phyloP scores from a whole-genome alignment of 805 yeast genomes.

The Lachancea thermotolerans region DNA sequence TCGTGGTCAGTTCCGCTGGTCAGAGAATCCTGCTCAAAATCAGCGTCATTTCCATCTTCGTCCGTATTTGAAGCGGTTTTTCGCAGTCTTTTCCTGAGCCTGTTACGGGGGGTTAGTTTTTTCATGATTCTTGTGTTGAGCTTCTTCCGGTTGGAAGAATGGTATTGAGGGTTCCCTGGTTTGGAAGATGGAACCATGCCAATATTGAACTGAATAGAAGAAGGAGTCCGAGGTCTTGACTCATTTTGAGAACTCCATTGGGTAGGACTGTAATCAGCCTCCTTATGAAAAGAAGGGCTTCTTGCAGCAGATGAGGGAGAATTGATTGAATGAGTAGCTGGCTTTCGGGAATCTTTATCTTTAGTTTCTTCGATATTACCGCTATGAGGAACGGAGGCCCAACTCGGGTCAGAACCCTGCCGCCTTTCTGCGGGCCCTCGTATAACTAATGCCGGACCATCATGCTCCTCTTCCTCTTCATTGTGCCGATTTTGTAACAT shows the following conservation, averaged over 20 bases:
- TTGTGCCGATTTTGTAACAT: constrained; percentile 55
- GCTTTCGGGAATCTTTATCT: not conserved
- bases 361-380: not conserved
- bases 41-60: constrained; percentile 17
- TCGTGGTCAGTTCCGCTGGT: constrained; percentile 8
- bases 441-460: constrained; percentile 74
- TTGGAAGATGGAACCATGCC: constrained; percentile 17
- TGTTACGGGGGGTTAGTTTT: constrained; percentile 1
- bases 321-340: not conserved
- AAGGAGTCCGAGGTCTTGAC: constrained; percentile 1
- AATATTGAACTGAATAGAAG: constrained; percentile 26
- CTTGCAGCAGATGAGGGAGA: not conserved
- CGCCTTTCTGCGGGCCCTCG: constrained; percentile 48
- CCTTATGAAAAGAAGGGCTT: not conserved
- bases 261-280: not conserved
- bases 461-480: constrained; percentile 40
- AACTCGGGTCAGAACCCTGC: not conserved
- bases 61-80: constrained; percentile 14
- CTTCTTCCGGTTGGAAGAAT: not conserved
- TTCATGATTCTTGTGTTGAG: constrained; percentile 3
- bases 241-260: not conserved
- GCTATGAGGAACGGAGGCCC: not conserved
- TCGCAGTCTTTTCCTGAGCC: constrained; percentile 2
- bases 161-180: not conserved
- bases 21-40: constrained; percentile 10